Conservation (phyloP, 163 green algal species). For the Picocystis sp. region DNA sequence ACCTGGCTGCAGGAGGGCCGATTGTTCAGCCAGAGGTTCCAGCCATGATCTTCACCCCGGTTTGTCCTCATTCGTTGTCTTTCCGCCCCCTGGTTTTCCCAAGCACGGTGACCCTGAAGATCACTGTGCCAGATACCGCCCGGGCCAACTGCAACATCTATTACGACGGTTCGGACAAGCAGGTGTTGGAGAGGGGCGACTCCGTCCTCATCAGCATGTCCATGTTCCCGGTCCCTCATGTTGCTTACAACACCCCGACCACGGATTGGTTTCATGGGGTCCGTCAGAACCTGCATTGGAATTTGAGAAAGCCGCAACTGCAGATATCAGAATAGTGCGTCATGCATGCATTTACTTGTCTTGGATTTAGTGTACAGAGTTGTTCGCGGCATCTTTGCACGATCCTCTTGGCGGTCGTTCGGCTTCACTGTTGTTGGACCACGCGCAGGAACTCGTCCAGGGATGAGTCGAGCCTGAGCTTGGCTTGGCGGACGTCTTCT, state of each 20-base stretch:
- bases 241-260: background rate
- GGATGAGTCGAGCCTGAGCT: no score
- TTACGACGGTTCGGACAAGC: constrained; percentile 5
- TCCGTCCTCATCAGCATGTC: constrained; percentile 67
- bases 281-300: constrained; percentile 7
- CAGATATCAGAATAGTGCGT: no score
- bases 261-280: constrained; percentile 5
- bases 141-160: constrained; percentile 28
- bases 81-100: constrained; percentile 93
- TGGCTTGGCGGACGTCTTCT: no score
- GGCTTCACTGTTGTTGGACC: no score
- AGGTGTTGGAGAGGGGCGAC: constrained; percentile 67
- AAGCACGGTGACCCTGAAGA: constrained; percentile 80
- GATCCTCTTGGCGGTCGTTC: no score
- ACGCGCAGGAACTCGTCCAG: no score
- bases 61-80: constrained; percentile 90
- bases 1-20: constrained; percentile 43
- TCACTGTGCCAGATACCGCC: constrained; percentile 48
- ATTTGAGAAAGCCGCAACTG: background rate
- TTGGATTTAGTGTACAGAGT: no score
- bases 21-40: constrained; percentile 78
- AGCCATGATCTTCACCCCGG: constrained; percentile 91
- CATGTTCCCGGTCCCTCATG: constrained; percentile 67
- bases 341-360: no score
- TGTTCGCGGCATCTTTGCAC: no score